Evolutionary conservation across 1,139 yeast species (phyloP), one percentile per base, ranked within the genome.

Genomic region (Debaryomyces sp.): DNA sequence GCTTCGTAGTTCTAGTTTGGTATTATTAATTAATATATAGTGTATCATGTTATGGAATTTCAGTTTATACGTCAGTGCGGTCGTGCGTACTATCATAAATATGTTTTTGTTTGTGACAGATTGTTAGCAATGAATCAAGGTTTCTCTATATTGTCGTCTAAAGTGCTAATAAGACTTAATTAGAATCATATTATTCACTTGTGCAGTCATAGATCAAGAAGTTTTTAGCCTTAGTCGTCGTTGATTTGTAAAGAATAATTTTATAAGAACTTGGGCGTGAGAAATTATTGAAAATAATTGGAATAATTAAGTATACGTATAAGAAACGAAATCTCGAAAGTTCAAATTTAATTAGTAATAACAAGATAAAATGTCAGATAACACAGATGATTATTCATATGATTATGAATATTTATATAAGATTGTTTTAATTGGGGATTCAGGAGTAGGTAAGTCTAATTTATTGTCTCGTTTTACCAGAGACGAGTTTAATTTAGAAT

Each of bases 401-500:
- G 99, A 94, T 66, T 94, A 94, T 80, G 99, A 94, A 70, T 91
- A 87, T 69, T 81, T 94, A 55, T 92, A 92, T 78, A 94, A 94
- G 73, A 91, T 94, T 59, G 99, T 94, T 35, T 81, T 94, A 68
- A 94, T 95, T 67, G 99, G 99, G 48, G 99, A 94, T 69, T 89
- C 97, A 8, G 97, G 97, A 44, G 99, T 94, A 48, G 99, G 99
- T 52, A 94, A 94, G 68, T 90, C 98, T 62, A 94, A 94, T 73
- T 80, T 94, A 54, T 80, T 94, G 53, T 90, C 96, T 45, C 82
- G 99, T 62, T 94, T 94, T 77, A 91, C 98, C 10, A 82, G 97
- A 56, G 92, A 94, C 70, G 98, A 94, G 70, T 94, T 94, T 75
- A 91, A 92, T 71, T 80, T 92, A 57, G 98, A 94, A 67, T 87